Base-by-base conservation (phyloP, 2,329 filamentous ascomycete genomes). In the Aspergillus sp. region DNA sequence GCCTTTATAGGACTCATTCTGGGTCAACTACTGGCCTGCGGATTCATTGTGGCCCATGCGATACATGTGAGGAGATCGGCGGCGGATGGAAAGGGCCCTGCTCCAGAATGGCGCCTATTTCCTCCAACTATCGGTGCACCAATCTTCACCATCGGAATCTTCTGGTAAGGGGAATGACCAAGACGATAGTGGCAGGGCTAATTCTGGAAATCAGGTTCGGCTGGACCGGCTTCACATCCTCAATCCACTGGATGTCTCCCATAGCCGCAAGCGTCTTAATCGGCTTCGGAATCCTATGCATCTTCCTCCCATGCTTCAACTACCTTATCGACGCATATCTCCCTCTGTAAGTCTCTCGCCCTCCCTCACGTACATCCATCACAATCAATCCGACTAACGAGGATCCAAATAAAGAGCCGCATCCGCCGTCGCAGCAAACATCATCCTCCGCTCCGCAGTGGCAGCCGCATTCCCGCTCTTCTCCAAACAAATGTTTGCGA, bases 1-100 rank as follows among this genome's bases (percentile, higher is more conserved):
- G 87, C 91, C 4, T 96, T 92, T 76, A 91, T 97, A 69, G 93
- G 92, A 57, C 91, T 97, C 86, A 86, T 95, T 57, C 68, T 83
- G 11, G 92, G 92, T 46, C 86, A 92, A 73, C 64, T 94, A 7
- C 76, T 91, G 53, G 90, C 89, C 0, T 91, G 90, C 54, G 66
- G 82, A 4, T 81, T 83, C 47, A 88, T 94, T 64, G 80, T 91
- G 55, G 71, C 86, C 13, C 85, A 85, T 38, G 66, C 89, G 92
- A 73, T 87, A 25, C 94, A 94, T 76, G 84, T 86, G 69, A 84
- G 84, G 68, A 91, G 90, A 77, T 82, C 92, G 19, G 81, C 80
- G 3, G 88, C 86, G 60, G 92, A 92, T 77, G 85, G 87, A 66
- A 81, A 81, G 57, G 75, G 82, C 1, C 83, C 84, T 0, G 74